Conservation (phyloP, 2,329 filamentous ascomycete species). For the Aaosphaeria pasadenensis region DNA sequence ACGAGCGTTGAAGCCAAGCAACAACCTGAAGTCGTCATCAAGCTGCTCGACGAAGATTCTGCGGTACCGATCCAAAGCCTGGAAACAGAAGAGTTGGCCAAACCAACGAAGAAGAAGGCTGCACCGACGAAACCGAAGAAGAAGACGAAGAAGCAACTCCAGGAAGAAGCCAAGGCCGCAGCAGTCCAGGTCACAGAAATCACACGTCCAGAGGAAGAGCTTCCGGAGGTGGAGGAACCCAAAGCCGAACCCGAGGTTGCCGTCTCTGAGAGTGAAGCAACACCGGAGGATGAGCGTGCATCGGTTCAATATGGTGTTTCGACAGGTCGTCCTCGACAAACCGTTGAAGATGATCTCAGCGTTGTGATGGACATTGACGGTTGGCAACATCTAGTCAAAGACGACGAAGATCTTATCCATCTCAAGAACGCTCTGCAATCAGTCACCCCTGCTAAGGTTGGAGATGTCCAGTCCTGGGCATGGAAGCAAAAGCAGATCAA, state of each 20-base stretch:
- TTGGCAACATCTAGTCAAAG: constrained; percentile 66
- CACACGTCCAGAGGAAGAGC: constrained; percentile 44
- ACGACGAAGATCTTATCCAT: constrained; percentile 63
- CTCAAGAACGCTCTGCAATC: constrained; percentile 52
- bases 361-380: constrained; percentile 68
- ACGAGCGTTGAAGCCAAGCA: constrained; percentile 42
- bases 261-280: constrained; percentile 19
- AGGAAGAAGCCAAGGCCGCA: constrained; percentile 42
- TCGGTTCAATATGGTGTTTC: constrained; percentile 62
- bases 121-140: constrained; percentile 62
- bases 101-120: constrained; percentile 34
- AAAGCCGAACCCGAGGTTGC: constrained; percentile 24
- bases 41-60: constrained; percentile 46
- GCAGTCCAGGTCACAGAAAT: constrained; percentile 46
- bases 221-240: constrained; percentile 23
- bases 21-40: constrained; percentile 31
- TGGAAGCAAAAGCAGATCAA: constrained; percentile 73
- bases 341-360: constrained; percentile 63
- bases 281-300: constrained; percentile 38
- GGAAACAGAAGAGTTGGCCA: constrained; percentile 22
- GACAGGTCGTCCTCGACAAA: constrained; percentile 57
- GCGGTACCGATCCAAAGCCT: constrained; percentile 37
- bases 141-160: constrained; percentile 72
- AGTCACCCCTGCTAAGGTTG: constrained; percentile 48
- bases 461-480: constrained; percentile 62